A percentile compares a stretch with the other conserved stretches of the same genome.
phyloP scores from a whole-genome alignment of 495 filamentous ascomycete species.

The Thozetella sp. region DNA sequence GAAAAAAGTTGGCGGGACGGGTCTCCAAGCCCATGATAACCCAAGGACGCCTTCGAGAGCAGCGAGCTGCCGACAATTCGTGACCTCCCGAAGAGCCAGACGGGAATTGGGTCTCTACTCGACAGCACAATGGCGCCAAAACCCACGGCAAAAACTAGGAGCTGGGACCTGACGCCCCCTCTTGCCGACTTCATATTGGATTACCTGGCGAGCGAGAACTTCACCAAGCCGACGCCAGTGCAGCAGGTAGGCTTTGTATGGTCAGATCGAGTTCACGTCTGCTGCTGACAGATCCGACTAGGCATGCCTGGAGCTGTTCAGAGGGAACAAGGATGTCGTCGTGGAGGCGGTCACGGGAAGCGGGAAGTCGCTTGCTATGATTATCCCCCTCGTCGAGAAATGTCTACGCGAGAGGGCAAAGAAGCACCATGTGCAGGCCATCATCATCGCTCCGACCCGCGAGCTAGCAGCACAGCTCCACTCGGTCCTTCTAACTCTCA shows the following conservation, averaged over 20 bases:
- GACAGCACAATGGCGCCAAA: background rate
- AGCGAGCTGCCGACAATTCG: background rate
- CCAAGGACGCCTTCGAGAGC: background rate
- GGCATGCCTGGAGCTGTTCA: conserved; percentile 88
- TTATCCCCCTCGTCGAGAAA: conserved; percentile 87
- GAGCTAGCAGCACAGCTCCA: conserved; percentile 92
- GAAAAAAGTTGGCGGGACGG: background rate
- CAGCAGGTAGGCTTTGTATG: background rate
- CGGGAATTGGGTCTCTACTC: background rate
- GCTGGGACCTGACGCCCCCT: conserved; percentile 2
- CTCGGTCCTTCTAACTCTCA: conserved; percentile 72
- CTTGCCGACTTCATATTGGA: conserved; percentile 1
- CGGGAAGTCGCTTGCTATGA: conserved; percentile 90
- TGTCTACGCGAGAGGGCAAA: conserved; percentile 81
- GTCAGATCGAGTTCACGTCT: background rate
- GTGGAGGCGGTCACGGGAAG: conserved; percentile 97
- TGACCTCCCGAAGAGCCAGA: background rate
- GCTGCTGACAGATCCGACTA: conserved; percentile 21
- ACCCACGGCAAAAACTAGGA: background rate
- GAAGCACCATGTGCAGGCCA: conserved; percentile 85
- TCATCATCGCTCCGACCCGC: conserved; percentile 90
- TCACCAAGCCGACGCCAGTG: background rate
- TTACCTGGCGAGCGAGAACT: background rate
- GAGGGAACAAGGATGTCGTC: conserved; percentile 94
- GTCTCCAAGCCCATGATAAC: background rate